Percentiles rank a stretch among this genome's conserved stretches.
Evolutionary conservation across 371 early-diverging fungal species (phyloP).

Genomic region (Lichtheimia ramosa): DNA sequence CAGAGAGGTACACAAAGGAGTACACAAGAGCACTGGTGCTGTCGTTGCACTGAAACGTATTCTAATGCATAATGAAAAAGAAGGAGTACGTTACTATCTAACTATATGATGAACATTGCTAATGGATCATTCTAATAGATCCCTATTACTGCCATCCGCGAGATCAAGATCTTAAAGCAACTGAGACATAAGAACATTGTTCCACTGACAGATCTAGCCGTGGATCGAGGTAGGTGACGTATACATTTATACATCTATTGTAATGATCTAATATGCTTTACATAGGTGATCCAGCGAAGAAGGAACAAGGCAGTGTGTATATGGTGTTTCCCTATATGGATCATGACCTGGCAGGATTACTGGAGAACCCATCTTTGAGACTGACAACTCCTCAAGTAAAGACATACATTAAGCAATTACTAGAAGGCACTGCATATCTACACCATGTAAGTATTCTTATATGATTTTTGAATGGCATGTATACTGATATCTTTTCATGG

Average conservation of each 20-base stretch:
- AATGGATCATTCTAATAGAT: constrained; percentile 42
- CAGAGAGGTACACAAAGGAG: constrained; percentile 89
- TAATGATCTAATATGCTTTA: too few relatives aligned
- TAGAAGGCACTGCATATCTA: constrained; percentile 85
- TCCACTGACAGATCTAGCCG: constrained; percentile 78
- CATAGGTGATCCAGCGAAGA: constrained; percentile 26
- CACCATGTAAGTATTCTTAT: constrained; percentile 55
- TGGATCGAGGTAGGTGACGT: constrained; percentile 51
- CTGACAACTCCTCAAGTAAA: constrained; percentile 77
- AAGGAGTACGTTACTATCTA: constrained; percentile 68
- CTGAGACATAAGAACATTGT: constrained; percentile 88
- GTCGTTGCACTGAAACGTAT: constrained; percentile 90
- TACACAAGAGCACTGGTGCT: constrained; percentile 67
- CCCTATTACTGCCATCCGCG: constrained; percentile 95
- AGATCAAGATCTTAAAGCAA: constrained; percentile 88
- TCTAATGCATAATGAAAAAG: constrained; percentile 89
- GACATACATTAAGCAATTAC: constrained; percentile 76
- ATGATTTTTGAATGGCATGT: neutral
- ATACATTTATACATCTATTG: neutral
- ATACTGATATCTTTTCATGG: neutral
- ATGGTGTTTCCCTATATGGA: constrained; percentile 98
- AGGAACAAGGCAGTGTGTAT: constrained; percentile 62
- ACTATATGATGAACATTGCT: neutral
- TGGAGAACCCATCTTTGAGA: constrained; percentile 72
- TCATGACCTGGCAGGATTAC: constrained; percentile 86